These are phyloP conservation scores for Wickerhamiella allomyrinae DNA, from an alignment of 805 yeast genomes.

Conservation along the genomic window DNA sequence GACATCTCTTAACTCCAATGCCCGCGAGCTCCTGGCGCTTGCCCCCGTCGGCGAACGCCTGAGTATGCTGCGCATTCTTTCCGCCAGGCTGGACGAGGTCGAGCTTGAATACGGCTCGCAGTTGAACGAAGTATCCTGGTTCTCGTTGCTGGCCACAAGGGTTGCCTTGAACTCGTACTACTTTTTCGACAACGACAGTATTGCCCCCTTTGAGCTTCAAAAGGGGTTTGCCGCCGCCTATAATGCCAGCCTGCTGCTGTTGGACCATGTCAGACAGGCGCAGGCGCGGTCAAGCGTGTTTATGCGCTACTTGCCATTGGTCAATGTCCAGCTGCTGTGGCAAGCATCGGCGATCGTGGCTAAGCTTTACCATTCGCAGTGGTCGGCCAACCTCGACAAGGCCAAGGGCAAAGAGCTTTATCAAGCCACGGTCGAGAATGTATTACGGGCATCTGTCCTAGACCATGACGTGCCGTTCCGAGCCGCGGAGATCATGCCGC, in stretches of 20 bases:
- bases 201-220: slow-evolving; percentile 39
- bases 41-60: slow-evolving; percentile 56
- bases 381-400: slow-evolving; percentile 50
- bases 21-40: slow-evolving; percentile 49
- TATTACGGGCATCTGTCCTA: slow-evolving; percentile 67
- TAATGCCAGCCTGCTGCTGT: slow-evolving; percentile 59
- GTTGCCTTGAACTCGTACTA: slow-evolving; percentile 74
- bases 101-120: slow-evolving; percentile 38
- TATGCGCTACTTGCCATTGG: slow-evolving; percentile 62
- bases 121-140: slow-evolving; percentile 54
- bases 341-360: slow-evolving; percentile 81
- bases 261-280: slow-evolving; percentile 52
- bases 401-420: slow-evolving; percentile 53
- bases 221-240: slow-evolving; percentile 65
- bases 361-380: slow-evolving; percentile 61
- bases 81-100: slow-evolving; percentile 60
- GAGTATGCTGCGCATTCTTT: slow-evolving; percentile 57
- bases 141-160: slow-evolving; percentile 57
- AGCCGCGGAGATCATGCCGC: slow-evolving; percentile 85
- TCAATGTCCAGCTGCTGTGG: slow-evolving; percentile 72
- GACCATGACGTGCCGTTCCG: slow-evolving; percentile 89
- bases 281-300: slow-evolving; percentile 46
- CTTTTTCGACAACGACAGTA: slow-evolving; percentile 34
- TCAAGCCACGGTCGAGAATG: slow-evolving; percentile 26
- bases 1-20: slow-evolving; percentile 57